Conservation (phyloP, 169 alveolate genomes). For the Sarcocystis neurona region DNA sequence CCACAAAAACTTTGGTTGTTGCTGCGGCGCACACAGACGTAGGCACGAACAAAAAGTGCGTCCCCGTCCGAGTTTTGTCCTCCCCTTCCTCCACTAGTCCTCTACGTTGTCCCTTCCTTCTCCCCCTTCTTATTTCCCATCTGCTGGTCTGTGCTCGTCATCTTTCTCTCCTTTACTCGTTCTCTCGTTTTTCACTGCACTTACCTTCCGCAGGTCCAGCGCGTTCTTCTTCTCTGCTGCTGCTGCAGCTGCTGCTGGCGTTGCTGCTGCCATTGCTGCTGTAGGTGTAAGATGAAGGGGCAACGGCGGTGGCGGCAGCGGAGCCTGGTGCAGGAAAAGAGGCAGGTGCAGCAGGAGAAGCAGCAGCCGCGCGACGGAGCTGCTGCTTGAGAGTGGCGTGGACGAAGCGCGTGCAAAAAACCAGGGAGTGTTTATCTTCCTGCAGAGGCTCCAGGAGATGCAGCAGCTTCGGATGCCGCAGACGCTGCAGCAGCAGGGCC, state of each 20-base stretch:
- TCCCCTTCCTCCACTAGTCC: too few relatives aligned
- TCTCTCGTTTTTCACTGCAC: too few relatives aligned
- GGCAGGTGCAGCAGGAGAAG: not conserved
- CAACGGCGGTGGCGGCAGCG: not conserved
- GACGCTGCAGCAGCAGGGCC: constrained; percentile 58
- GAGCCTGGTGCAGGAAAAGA: not conserved
- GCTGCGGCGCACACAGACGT: too few relatives aligned
- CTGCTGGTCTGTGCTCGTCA: too few relatives aligned
- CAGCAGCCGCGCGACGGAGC: not conserved
- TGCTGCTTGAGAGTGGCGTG: constrained; percentile 2
- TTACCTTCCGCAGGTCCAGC: too few relatives aligned
- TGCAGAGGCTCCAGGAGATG: constrained; percentile 58
- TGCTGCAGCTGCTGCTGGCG: constrained; percentile 11
- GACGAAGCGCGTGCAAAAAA: constrained; percentile 45
- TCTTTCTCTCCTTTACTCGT: too few relatives aligned
- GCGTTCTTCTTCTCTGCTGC: not conserved
- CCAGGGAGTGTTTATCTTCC: constrained; percentile 47
- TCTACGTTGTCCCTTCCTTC: too few relatives aligned
- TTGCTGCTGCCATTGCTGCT: constrained; percentile 24
- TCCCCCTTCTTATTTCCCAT: too few relatives aligned
- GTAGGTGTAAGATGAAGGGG: not conserved
- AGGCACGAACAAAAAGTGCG: too few relatives aligned
- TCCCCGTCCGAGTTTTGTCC: too few relatives aligned
- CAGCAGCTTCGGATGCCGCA: constrained; percentile 59
- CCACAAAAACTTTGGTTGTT: too few relatives aligned